A percentile compares a stretch with the other conserved stretches of the same genome.
Conservation (phyloP, 2,329 filamentous ascomycete species). For the Cordyceps fumosorosea region DNA sequence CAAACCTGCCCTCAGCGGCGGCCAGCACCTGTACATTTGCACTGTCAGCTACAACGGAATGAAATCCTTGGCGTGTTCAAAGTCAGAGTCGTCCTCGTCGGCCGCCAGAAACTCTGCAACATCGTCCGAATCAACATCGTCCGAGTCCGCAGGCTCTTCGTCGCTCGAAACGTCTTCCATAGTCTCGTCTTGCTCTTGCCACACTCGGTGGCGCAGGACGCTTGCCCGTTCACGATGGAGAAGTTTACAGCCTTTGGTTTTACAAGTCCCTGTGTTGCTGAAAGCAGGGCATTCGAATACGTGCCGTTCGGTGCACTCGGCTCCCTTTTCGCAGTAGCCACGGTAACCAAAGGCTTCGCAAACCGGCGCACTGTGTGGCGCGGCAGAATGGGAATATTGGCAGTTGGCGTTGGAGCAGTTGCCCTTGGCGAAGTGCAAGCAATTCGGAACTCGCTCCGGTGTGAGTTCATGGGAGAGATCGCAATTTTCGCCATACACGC, state of each 20-base stretch:
- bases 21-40: background rate
- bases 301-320: conserved; percentile 72
- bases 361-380: conserved; percentile 69
- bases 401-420: conserved; percentile 84
- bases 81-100: conserved; percentile 47
- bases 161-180: conserved; percentile 71
- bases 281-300: conserved; percentile 93
- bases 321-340: conserved; percentile 83
- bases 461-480: conserved; percentile 84
- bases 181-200: conserved; percentile 45
- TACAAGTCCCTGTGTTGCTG: conserved; percentile 82
- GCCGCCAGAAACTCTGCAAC: conserved; percentile 59
- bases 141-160: conserved; percentile 63
- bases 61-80: conserved; percentile 54
- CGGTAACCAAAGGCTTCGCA: conserved; percentile 79
- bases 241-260: conserved; percentile 72
- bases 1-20: background rate
- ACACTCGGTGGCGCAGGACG: conserved; percentile 62
- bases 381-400: conserved; percentile 77
- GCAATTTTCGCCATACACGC: conserved; percentile 70
- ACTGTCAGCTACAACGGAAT: conserved; percentile 35
- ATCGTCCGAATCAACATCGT: conserved; percentile 74
- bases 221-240: conserved; percentile 85
- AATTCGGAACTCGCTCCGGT: conserved; percentile 78
- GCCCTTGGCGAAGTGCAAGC: conserved; percentile 83